phyloP scores from a whole-genome alignment of 352 stramenopile species.

The Pythium sukuiense region DNA sequence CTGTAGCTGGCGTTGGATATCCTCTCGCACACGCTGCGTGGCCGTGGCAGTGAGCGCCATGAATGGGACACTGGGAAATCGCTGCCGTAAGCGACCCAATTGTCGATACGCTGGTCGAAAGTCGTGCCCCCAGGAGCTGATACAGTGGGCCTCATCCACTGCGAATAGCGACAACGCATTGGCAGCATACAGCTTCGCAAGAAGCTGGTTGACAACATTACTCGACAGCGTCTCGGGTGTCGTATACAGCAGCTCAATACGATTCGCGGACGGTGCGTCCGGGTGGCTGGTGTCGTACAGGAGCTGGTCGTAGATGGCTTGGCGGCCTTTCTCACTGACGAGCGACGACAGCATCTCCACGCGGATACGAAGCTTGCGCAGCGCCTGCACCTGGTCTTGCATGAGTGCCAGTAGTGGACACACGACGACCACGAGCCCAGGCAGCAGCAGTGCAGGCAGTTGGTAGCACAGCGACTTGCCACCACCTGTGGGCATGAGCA shows the following conservation, averaged over 20 bases:
- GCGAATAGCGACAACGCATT: slow-evolving; percentile 53
- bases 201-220: slow-evolving; percentile 45
- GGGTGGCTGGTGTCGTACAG: slow-evolving; percentile 21
- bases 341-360: slow-evolving; percentile 63
- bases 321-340: slow-evolving; percentile 33
- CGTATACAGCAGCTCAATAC: slow-evolving; percentile 80
- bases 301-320: slow-evolving; percentile 33
- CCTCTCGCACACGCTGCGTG: slow-evolving; percentile 54
- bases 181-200: slow-evolving; percentile 32
- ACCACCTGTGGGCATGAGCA: slow-evolving; percentile 96
- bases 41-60: slow-evolving; percentile 92
- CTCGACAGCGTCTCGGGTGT: slow-evolving; percentile 84
- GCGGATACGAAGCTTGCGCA: slow-evolving; percentile 46
- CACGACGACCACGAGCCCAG: slow-evolving; percentile 85
- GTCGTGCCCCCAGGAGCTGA: slow-evolving; percentile 89
- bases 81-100: slow-evolving; percentile 38
- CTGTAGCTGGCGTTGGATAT: slow-evolving; percentile 52
- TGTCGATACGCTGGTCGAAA: slow-evolving; percentile 79
- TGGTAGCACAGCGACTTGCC: slow-evolving; percentile 98
- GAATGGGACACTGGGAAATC: slow-evolving; percentile 45
- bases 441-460: slow-evolving; percentile 72
- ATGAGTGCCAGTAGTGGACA: slow-evolving; percentile 89
- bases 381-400: slow-evolving; percentile 79
- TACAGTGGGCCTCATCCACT: slow-evolving; percentile 92
- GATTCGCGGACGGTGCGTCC: slow-evolving; percentile 1